Conservation (phyloP, 177 flowering plant genomes). For the Vitis hybrid region DNA sequence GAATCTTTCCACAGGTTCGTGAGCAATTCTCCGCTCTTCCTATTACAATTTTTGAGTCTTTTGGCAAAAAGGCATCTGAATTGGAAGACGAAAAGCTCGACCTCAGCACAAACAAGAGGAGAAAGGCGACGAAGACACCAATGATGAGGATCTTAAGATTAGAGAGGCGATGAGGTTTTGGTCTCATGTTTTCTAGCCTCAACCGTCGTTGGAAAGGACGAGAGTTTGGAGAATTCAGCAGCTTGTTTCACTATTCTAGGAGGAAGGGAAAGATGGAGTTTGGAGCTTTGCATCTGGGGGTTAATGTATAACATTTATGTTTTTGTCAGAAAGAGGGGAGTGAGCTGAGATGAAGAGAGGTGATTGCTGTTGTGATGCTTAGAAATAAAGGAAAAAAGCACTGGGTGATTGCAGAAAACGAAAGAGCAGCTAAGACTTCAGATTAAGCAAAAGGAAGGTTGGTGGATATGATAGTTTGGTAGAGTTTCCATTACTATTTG, state of each 20-base stretch:
- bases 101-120: conserved; percentile 35
- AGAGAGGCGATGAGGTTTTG: conserved; percentile 27
- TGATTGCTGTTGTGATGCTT: conserved; percentile 19
- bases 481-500: background rate
- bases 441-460: conserved; percentile 28
- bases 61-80: background rate
- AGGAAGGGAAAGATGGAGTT: background rate
- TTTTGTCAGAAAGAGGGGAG: background rate
- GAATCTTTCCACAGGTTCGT: conserved; percentile 44
- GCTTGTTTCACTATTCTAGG: background rate
- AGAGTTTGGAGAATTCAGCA: background rate
- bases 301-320: background rate
- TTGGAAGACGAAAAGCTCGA: conserved; percentile 26
- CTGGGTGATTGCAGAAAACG: conserved; percentile 27
- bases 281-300: background rate
- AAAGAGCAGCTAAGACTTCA: conserved; percentile 26
- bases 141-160: conserved; percentile 36
- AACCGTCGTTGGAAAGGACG: background rate
- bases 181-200: conserved; percentile 31
- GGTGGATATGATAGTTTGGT: conserved; percentile 29
- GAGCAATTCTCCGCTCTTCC: conserved; percentile 13
- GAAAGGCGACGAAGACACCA: conserved; percentile 28
- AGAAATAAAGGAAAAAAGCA: conserved; percentile 29
- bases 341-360: background rate
- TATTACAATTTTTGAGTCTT: background rate